Base-by-base conservation (phyloP, 805 yeast genomes). In the Saccharomycopsis microspora region DNA sequence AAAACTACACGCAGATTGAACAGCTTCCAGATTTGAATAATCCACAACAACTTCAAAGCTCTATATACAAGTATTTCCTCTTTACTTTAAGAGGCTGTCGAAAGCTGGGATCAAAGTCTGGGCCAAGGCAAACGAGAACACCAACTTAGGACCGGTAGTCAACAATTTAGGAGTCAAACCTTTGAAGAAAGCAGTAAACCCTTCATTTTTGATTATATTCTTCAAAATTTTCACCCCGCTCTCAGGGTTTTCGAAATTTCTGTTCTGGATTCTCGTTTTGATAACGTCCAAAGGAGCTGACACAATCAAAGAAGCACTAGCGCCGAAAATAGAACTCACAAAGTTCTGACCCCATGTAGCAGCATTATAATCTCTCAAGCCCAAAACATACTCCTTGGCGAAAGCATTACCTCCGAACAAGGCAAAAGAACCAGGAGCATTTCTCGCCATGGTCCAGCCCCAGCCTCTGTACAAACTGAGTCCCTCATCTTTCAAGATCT, bases 401-500 rank as follows among this genome's bases (percentile, higher is more conserved):
- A 93, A 93, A 10, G 99, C 96, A 62, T 90, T 88, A 69, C 97
- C 99, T 57, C 99, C 99, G 58, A 93, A 93, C 49, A 93, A 72
- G 11, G 97, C 96, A 62, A 93, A 93, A 2, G 96, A 87, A 51
- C 99, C 99, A 37, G 99, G 99, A 2, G 97, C 97, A 64, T 93
- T 93, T 77, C 99, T 83, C 41, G 99, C 99, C 57, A 95, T 95
- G 51, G 99, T 93, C 99, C 99, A 93, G 50, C 97, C 97, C 95
- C 97, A 89, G 56, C 99, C 99, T 64, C 96, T 76, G 71, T 93
- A 93, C 57, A 93, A 73, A 29, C 93, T 87, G 51, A 87, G 74
- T 19, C 98, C 97, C 69, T 93, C 98, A 63, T 93, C 98, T 48
- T 72, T 61, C 52, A 93, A 63, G 60, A 93, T 86, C 66, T 76